Conservation (phyloP, 1,284 basidiomycete genomes). For the Cryptococcus deneoformans region DNA sequence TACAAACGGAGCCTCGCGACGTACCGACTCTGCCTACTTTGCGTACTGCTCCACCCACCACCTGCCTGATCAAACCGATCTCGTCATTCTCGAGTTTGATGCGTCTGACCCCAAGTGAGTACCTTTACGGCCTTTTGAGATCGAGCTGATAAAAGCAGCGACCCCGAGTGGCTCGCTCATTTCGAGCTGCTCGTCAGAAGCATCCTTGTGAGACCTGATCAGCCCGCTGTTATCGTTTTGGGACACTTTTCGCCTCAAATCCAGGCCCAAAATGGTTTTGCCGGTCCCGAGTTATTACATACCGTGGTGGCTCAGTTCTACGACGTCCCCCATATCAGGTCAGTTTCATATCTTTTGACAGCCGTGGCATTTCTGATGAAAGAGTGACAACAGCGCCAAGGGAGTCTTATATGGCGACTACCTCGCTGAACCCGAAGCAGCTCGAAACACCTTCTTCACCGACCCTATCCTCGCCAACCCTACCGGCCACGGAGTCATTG, state of each 20-base stretch:
- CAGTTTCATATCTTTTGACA: slow-evolving; percentile 12
- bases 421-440: slow-evolving; percentile 66
- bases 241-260: slow-evolving; percentile 88
- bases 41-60: slow-evolving; percentile 88
- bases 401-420: slow-evolving; percentile 76
- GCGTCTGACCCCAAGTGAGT: slow-evolving; percentile 78
- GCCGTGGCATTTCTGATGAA: background rate
- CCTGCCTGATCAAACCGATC: slow-evolving; percentile 83
- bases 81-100: slow-evolving; percentile 91
- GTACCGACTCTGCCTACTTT: slow-evolving; percentile 87
- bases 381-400: slow-evolving; percentile 59
- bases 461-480: slow-evolving; percentile 77
- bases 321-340: slow-evolving; percentile 85
- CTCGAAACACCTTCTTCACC: slow-evolving; percentile 65
- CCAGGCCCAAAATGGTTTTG: slow-evolving; percentile 71
- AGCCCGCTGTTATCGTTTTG: slow-evolving; percentile 83
- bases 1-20: slow-evolving; percentile 90
- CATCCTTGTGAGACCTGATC: slow-evolving; percentile 78
- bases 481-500: slow-evolving; percentile 73
- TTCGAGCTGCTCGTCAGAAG: slow-evolving; percentile 90
- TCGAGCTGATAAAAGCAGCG: slow-evolving; percentile 51
- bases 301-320: slow-evolving; percentile 88
- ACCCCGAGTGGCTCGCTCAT: slow-evolving; percentile 67
- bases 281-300: slow-evolving; percentile 84
- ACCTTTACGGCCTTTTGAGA: background rate